These are phyloP conservation scores for Lodderomyces beijingensis DNA, from an alignment of 1,139 yeast genomes.

Conservation along the genomic window DNA sequence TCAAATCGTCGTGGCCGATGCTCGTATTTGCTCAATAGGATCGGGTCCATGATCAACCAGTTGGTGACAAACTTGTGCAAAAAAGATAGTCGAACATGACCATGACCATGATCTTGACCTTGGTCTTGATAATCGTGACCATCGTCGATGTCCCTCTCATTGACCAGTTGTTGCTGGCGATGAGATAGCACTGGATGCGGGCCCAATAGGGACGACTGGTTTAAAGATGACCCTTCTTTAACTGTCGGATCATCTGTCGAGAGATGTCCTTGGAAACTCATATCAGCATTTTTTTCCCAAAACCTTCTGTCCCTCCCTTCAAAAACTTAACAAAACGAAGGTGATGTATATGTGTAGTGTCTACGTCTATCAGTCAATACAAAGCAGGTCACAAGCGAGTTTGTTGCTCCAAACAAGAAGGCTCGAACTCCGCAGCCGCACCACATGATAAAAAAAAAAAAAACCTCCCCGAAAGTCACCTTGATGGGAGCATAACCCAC, in stretches of 20 bases:
- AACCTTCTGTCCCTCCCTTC: too few species aligned
- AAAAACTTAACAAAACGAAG: too few species aligned
- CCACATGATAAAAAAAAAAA: too few species aligned
- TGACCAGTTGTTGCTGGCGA: conserved; percentile 1
- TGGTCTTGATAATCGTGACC: too few species aligned
- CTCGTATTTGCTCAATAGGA: conserved; percentile 9
- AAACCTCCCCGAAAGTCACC: too few species aligned
- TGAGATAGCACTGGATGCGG: conserved; percentile 2
- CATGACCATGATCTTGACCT: too few species aligned
- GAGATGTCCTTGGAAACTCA: conserved; percentile 2
- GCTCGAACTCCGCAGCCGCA: too few species aligned
- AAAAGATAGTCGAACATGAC: conserved; percentile 7
- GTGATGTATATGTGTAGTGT: too few species aligned
- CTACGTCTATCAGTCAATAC: too few species aligned
- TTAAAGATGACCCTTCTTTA: background rate
- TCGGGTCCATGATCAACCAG: conserved; percentile 45
- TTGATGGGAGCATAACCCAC: too few species aligned
- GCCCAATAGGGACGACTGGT: conserved; percentile 2
- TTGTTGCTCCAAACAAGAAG: too few species aligned
- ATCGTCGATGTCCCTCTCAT: background rate
- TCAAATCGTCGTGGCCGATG: conserved; percentile 6
- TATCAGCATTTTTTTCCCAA: conserved; percentile 2
- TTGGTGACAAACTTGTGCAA: conserved; percentile 28
- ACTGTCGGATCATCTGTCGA: conserved; percentile 4
- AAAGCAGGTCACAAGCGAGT: too few species aligned